Evolutionary conservation across 2,329 filamentous ascomycete species (phyloP), one percentile per base, ranked within the genome.

Genomic region (Reticulascus tulasneorum): DNA sequence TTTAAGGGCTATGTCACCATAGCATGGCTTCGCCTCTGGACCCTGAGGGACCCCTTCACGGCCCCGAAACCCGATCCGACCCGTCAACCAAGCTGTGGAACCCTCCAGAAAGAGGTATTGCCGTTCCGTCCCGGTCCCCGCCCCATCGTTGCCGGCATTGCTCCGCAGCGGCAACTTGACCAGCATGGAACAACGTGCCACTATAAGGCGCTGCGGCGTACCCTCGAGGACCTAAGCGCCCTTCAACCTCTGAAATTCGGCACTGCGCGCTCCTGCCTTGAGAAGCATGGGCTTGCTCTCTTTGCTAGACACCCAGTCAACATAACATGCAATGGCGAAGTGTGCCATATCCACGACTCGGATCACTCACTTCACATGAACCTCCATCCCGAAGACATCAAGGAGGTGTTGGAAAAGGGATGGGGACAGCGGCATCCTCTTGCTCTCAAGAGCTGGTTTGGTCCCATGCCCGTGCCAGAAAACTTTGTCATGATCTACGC

Each of bases 401-500:
- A 71, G 49, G 67, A 82, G 33, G 73, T 93, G 13, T 63, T 94
- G 17, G 73, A 81, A 47, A 79, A 78, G 44, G 85, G 86, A 2
- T 94, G 88, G 87, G 89, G 84, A 2, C 80, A 94, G 63, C 63
- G 77, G 21, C 79, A 82, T 46, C 79, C 76, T 2, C 60, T 89
- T 36, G 81, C 85, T 7, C 75, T 77, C 50, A 81, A 78, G 35
- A 77, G 78, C 27, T 80, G 77, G 67, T 73, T 82, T 19, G 33
- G 62, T 45, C 68, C 70, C 43, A 73, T 78, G 52, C 84, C 84
- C 33, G 79, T 93, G 37, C 85, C 86, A 0, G 64, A 71, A 4
- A 82, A 84, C 26, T 94, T 94, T 58, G 68, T 87, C 38, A 81
- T 94, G 78, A 69, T 94, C 5, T 94, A 94, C 62, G 85, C 87